Evolutionary conservation across 352 stramenopile species (phyloP), one percentile per base, ranked within the genome.

Genomic region (Globisporangium carolinianum): DNA sequence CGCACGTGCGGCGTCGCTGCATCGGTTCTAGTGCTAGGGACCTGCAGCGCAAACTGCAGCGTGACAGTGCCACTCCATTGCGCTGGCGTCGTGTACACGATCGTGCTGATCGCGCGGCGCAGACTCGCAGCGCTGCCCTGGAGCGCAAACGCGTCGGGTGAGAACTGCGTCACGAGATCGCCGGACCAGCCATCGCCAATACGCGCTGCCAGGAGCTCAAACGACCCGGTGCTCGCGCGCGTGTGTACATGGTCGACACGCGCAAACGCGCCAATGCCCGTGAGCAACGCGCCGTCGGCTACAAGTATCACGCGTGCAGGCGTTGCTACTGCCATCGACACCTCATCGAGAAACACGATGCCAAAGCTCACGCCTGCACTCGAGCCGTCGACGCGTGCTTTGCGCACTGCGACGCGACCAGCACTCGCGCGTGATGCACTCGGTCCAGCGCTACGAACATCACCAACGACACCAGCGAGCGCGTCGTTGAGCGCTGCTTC

Each of bases 261-360:
- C n/a, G 61, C 61, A 38, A 60, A 63, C 35, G 61, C 62, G 7
- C 57, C 62, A 1, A 62, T n/a, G 11, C 57, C 53, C 24, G 48
- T 57, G 5, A 68, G 49, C 10, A 36, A n/a, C 41, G 50, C 46
- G 5, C 52, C 53, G 14, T 65, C 47, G 6, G 45, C 58, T 3
- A 54, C 36, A 37, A 65, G 41, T 17, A 9, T 11, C 3, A 17
- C n/a, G n/a, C 7, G 7, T 14, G 15, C 38, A 35, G 11, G 17
- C 6, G 5, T 36, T 7, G 49, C 6, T 24, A 37, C 2, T 14
- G 12, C 7, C 39, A 51, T 46, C 5, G 52, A 65, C 11, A 42
- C 8, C 17, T 68, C 56, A 3, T 63, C 47, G 24, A 61, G 35
- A 7, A 68, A 68, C 6, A 68, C 24, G 14, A 65, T 10, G 5